Evolutionary conservation across 768 basidiomycete species (phyloP).

Genomic region (Albatrellus ellisii): DNA sequence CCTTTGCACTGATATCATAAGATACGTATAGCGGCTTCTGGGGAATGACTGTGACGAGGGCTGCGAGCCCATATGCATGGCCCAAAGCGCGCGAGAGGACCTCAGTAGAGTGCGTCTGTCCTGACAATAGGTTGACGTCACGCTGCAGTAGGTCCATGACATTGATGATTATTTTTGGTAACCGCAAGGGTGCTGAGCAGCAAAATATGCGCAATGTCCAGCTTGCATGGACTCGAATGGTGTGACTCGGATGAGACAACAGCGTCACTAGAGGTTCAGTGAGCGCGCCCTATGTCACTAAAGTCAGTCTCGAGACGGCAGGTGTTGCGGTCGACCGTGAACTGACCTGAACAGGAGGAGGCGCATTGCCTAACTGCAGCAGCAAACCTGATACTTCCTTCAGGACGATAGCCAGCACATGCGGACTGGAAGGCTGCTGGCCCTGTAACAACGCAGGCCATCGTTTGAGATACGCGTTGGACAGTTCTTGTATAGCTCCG

Average conservation of each 20-base stretch:
- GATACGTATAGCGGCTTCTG: conserved; percentile 88
- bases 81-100: conserved; percentile 64
- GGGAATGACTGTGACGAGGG: conserved; percentile 76
- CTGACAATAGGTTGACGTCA: conserved; percentile 62
- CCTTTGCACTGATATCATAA: conserved; percentile 83
- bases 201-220: conserved; percentile 90
- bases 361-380: conserved; percentile 85
- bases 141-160: conserved; percentile 76
- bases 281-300: conserved; percentile 45
- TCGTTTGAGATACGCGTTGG: conserved; percentile 68
- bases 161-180: conserved; percentile 66
- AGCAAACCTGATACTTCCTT: conserved; percentile 78
- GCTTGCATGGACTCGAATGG: conserved; percentile 74
- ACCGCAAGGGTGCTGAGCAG: conserved; percentile 71
- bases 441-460: conserved; percentile 94
- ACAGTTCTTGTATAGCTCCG: conserved; percentile 75
- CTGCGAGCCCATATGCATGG: conserved; percentile 82
- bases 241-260: conserved; percentile 76
- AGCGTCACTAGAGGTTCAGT: conserved; percentile 77
- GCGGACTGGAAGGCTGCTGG: conserved; percentile 50
- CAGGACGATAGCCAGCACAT: conserved; percentile 60
- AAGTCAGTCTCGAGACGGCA: background rate
- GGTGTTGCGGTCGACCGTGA: background rate
- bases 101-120: conserved; percentile 61
- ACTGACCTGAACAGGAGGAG: conserved; percentile 70